These are phyloP conservation scores for Malassezia cuniculi DNA, from an alignment of 1,284 basidiomycete genomes.

Conservation along the genomic window DNA sequence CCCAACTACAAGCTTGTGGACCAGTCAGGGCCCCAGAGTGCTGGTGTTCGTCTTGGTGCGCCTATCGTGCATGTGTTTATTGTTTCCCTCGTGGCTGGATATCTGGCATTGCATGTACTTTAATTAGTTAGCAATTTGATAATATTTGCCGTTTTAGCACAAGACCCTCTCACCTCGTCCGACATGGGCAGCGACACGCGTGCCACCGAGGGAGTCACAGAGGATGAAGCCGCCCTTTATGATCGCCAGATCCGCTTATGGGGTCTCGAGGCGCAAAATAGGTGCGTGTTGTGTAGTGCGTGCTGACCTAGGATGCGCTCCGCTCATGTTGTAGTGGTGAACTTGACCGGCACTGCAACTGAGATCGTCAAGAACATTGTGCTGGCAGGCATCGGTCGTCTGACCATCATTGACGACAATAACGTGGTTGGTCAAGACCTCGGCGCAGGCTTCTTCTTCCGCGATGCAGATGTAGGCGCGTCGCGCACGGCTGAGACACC, in stretches of 20 bases:
- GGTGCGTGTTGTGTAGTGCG: conserved; percentile 50
- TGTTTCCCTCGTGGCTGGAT: background rate
- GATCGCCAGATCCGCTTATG: conserved; percentile 94
- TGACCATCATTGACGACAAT: conserved; percentile 52
- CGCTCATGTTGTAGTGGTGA: conserved; percentile 73
- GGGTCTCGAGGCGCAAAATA: conserved; percentile 93
- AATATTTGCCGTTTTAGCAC: too few relatives aligned
- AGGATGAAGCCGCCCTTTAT: conserved; percentile 74
- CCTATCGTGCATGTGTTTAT: background rate
- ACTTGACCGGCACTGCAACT: conserved; percentile 72
- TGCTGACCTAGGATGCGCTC: conserved; percentile 64
- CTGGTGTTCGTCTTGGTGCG: conserved; percentile 1
- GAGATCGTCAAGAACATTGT: conserved; percentile 85
- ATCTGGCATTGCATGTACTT: background rate
- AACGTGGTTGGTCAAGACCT: conserved; percentile 53
- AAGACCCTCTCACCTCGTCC: background rate
- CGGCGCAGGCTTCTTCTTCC: conserved; percentile 81
- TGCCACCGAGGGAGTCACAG: conserved; percentile 12
- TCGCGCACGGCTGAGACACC: conserved; percentile 11
- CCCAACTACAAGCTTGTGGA: conserved; percentile 21
- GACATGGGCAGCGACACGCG: conserved; percentile 7
- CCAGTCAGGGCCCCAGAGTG: conserved; percentile 10
- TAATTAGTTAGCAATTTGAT: background rate
- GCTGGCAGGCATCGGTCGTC: conserved; percentile 51
- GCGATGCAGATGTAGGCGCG: conserved; percentile 72